Conservation (phyloP, 169 alveolate genomes). For the Plasmodium coatneyi region DNA sequence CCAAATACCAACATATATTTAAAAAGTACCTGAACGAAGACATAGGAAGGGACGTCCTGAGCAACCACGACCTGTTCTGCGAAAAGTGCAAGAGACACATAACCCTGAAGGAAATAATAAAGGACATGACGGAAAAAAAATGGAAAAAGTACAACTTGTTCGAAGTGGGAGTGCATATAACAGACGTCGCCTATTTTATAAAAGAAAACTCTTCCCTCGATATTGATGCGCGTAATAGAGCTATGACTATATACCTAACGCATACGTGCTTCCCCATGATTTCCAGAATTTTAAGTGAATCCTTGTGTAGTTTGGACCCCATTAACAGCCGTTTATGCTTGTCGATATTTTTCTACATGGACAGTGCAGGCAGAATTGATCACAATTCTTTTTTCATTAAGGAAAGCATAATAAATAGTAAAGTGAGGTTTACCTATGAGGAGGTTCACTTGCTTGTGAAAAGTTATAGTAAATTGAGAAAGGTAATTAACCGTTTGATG, state of each 20-base stretch:
- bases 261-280: conserved; percentile 81
- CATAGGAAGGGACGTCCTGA: conserved; percentile 11
- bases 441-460: conserved; percentile 38
- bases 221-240: conserved; percentile 94
- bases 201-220: conserved; percentile 93
- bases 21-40: conserved; percentile 38
- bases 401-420: conserved; percentile 60
- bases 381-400: conserved; percentile 55
- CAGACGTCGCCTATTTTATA: conserved; percentile 96
- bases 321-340: conserved; percentile 38
- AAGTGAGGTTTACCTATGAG: conserved; percentile 63
- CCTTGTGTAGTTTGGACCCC: conserved; percentile 67
- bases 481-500: conserved; percentile 19
- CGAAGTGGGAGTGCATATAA: conserved; percentile 96
- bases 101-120: conserved; percentile 52
- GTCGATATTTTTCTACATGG: conserved; percentile 71
- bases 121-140: conserved; percentile 1
- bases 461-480: conserved; percentile 22
- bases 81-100: conserved; percentile 33
- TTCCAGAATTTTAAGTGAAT: conserved; percentile 62
- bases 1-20: not conserved
- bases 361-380: conserved; percentile 61
- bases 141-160: conserved; percentile 73
- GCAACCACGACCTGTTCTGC: conserved; percentile 37
- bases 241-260: conserved; percentile 93